Percentiles rank a stretch among this genome's conserved stretches.
Evolutionary conservation across 1,284 basidiomycete species (phyloP).

Genomic region (Trichosporon sp.): DNA sequence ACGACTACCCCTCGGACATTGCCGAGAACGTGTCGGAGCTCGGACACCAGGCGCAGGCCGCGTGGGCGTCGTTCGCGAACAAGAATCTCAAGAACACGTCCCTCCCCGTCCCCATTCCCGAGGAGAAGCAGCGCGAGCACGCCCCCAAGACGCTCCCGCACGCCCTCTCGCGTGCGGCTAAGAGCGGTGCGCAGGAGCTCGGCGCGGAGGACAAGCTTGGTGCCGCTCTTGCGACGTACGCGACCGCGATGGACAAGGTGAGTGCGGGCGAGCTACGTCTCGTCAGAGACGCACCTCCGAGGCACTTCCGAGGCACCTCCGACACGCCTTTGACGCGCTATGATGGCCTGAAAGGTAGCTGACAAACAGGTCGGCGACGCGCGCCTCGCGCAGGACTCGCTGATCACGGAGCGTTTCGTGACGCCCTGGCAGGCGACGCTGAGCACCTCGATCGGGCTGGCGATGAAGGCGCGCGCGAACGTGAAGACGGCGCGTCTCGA

Average conservation of each 20-base stretch:
- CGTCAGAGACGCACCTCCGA: neutral
- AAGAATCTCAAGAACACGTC: constrained; percentile 86
- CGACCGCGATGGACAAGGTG: constrained; percentile 77
- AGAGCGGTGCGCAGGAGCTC: constrained; percentile 66
- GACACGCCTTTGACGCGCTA: neutral
- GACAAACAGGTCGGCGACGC: constrained; percentile 69
- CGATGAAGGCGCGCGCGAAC: constrained; percentile 86
- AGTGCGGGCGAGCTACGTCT: constrained; percentile 22
- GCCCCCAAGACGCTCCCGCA: constrained; percentile 93
- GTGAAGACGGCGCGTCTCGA: constrained; percentile 79
- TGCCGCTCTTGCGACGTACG: constrained; percentile 76
- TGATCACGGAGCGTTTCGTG: constrained; percentile 74
- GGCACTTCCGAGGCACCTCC: no score
- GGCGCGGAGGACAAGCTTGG: constrained; percentile 69
- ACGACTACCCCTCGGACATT: constrained; percentile 73
- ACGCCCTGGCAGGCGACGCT: constrained; percentile 90
- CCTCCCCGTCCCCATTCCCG: constrained; percentile 73
- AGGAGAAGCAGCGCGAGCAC: constrained; percentile 32
- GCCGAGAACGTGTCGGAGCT: constrained; percentile 61
- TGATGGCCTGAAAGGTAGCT: neutral
- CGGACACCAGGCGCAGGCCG: constrained; percentile 69
- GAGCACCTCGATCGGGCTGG: constrained; percentile 75
- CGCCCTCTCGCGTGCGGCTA: constrained; percentile 81
- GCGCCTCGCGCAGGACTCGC: constrained; percentile 76
- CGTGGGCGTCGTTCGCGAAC: constrained; percentile 82